Evolutionary conservation across 371 early-diverging fungal genomes (phyloP), one percentile per base, ranked within the genome.

Genomic region (Funneliformis caledonium): DNA sequence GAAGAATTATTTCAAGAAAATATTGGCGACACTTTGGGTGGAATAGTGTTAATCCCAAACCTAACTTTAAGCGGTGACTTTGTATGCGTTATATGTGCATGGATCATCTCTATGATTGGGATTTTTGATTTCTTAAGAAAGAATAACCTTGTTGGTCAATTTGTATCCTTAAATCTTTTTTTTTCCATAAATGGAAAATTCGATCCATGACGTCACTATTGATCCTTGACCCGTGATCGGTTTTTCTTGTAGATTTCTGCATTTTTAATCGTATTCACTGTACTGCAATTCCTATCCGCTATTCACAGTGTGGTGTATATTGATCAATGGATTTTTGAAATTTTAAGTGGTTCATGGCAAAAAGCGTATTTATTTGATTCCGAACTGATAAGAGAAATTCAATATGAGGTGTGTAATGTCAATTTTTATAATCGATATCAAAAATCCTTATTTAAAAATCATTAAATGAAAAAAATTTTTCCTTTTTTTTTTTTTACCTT

Each of bases 61-160:
- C 37, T 79, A 22, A 33, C 43, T 10, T 33, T 79, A 19, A 59
- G 33, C 43, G 72, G 80, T 72, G 72, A 79, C 26, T n/a, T 50
- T 56, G 60, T 72, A 60, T 70, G 45, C 22, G 26, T 72, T 4
- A 31, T 67, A 6, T 79, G 80, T 26, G 65, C 48, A 52, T 79
- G 80, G 70, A 42, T 79, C 8, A 79, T 79, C 56, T 12, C 80
- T 19, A 50, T 79, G 22, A 59, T 72, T 45, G 80, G 80, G 50
- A 33, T 70, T 22, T 70, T 67, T 19, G 67, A 48, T 33, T 59
- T 60, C 26, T 26, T 56, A 26, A 33, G 72, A 70, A 56, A 26
- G 45, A 77, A 65, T 16, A 77, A 77, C 11, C 8, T 22, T 64
- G n/a, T 79, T 47, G 80, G 80, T 43, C 80, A 79, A 70, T 79